phyloP scores from a whole-genome alignment of 1,284 basidiomycete genomes.

The Malassezia psittaci region DNA sequence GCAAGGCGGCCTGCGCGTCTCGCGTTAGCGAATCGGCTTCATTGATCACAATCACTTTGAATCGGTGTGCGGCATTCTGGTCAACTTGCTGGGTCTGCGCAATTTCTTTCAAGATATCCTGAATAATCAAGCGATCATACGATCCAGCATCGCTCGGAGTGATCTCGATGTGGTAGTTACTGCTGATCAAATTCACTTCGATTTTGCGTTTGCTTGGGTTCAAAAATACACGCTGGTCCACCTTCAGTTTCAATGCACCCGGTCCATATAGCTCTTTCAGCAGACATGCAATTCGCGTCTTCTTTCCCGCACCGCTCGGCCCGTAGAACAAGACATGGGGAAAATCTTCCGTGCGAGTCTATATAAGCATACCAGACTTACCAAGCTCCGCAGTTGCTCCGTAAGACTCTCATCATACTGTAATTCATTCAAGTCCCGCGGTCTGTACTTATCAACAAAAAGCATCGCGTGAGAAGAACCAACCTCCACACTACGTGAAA shows the following conservation, averaged over 20 bases:
- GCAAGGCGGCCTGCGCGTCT: constrained; percentile 90
- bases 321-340: constrained; percentile 98
- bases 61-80: constrained; percentile 82
- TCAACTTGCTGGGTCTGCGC: constrained; percentile 98
- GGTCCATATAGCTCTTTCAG: constrained; percentile 80
- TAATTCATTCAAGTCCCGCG: constrained; percentile 70
- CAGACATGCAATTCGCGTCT: constrained; percentile 76
- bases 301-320: constrained; percentile 92
- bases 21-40: constrained; percentile 89
- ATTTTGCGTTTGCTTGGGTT: constrained; percentile 89
- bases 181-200: constrained; percentile 87
- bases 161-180: constrained; percentile 89
- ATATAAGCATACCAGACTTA: constrained; percentile 48
- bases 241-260: constrained; percentile 93
- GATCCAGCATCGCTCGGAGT: constrained; percentile 96
- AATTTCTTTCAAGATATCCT: constrained; percentile 94
- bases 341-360: constrained; percentile 58
- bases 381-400: constrained; percentile 67
- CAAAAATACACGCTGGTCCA: constrained; percentile 91
- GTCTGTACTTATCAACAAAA: constrained; percentile 62
- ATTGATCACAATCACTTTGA: constrained; percentile 99
- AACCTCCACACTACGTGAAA: too few species aligned
- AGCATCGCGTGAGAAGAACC: constrained; percentile 24
- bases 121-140: constrained; percentile 89
- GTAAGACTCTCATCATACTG: constrained; percentile 81